Percentiles rank a stretch among this genome's conserved stretches.
Evolutionary conservation across 371 early-diverging fungal genomes (phyloP).

Genomic region (Basidiobolus meristosporus): DNA sequence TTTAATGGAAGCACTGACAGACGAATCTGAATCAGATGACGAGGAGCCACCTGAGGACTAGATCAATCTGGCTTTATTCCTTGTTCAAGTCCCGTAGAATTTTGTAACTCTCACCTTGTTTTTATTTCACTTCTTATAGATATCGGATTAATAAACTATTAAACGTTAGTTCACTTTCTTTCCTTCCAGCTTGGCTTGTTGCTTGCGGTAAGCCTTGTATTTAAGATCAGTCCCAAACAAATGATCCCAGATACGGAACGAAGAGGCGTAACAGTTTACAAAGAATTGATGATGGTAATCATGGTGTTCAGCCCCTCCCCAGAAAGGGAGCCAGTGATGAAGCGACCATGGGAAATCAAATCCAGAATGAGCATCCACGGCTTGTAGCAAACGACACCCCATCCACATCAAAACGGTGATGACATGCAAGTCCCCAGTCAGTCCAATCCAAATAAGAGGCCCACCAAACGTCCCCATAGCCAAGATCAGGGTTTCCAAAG

Average conservation of each 20-base stretch:
- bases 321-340: constrained; percentile 55
- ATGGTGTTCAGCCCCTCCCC: constrained; percentile 68
- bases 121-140: no score
- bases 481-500: constrained; percentile 53
- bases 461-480: constrained; percentile 57
- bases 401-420: constrained; percentile 68
- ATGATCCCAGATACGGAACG: constrained; percentile 71
- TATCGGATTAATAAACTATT: no score
- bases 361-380: constrained; percentile 84
- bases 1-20: no score
- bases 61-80: no score
- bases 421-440: constrained; percentile 42
- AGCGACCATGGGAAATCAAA: constrained; percentile 92
- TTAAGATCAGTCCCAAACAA: constrained; percentile 60
- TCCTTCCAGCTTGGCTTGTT: no score
- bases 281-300: constrained; percentile 73
- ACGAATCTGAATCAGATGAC: no score
- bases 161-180: no score
- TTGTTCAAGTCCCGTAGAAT: no score
- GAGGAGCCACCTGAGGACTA: no score
- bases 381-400: constrained; percentile 48
- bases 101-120: no score
- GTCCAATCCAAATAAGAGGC: constrained; percentile 37
- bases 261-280: constrained; percentile 57
- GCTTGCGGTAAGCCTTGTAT: constrained; percentile 36